Base-by-base conservation (phyloP, 2,329 filamentous ascomycete genomes). In the Curvularia spicifera region DNA sequence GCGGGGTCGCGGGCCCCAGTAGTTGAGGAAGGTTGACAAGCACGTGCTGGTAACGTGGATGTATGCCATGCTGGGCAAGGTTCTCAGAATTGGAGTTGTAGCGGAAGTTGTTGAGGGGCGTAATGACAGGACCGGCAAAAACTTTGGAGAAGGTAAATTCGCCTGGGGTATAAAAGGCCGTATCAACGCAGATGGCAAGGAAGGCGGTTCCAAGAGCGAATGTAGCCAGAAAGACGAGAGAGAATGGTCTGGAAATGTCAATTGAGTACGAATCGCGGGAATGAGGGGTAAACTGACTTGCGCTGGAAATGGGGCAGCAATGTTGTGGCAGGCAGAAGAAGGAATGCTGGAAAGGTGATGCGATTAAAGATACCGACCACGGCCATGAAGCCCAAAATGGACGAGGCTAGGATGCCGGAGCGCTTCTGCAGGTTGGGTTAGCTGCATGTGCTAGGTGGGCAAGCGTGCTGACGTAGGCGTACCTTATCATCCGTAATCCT, bases 321-420 rank as follows among this genome's bases (percentile, higher is more conserved):
- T 72, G 88, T 89, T 73, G 96, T 80, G 35, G 89, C 89, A 52
- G 95, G 94, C 73, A 97, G 87, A 57, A 96, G 59, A 61, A 99
- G 79, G 76, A 96, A 99, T 13, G 93, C 94, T 45, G 94, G 94
- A 76, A 98, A 98, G 9, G 95, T 99, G 71, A 98, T 97, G 65
- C 95, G 88, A 78, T 98, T 99, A 79, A 99, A 99, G 57, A 94
- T 81, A 49, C 95, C 95, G 71, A 95, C 90, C 13, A 97, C 89
- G 51, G 86, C 83, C 53, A 97, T 86, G 60, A 93, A 87, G 29
- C 92, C 92, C 40, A 99, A 85, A 42, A 95, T 83, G 40, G 87
- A 84, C 57, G 90, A 93, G 20, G 93, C 88, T 67, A 92, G 81
- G 56, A 91, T 82, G 47, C 91, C 91, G 56, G 91, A 89, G 70